Percentiles rank a stretch among this genome's conserved stretches.
phyloP scores from a whole-genome alignment of 225 moss, liverwort and hornwort genomes.

The Pseudoscleropodium purum region DNA sequence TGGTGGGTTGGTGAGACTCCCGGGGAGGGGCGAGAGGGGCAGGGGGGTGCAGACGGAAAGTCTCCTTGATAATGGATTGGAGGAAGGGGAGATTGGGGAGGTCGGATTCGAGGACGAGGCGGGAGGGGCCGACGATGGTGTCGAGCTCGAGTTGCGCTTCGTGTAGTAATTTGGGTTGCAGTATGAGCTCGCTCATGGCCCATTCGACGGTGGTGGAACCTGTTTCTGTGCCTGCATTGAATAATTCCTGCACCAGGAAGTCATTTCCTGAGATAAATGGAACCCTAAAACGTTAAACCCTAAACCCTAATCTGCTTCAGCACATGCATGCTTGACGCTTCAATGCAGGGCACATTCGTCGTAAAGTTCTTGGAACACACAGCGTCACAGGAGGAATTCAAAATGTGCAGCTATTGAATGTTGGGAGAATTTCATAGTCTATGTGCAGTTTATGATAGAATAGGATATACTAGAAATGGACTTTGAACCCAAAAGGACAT shows the following conservation, averaged over 20 bases:
- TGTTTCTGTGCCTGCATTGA: constrained; percentile 43
- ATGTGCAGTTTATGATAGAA: neutral
- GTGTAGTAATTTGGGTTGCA: constrained; percentile 3
- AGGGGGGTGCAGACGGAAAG: constrained; percentile 30
- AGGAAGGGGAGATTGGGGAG: constrained; percentile 1
- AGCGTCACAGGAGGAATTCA: neutral
- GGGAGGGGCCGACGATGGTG: neutral
- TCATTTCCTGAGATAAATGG: neutral
- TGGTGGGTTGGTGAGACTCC: constrained; percentile 5
- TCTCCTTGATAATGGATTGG: constrained; percentile 5
- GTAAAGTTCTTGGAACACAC: neutral
- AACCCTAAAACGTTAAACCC: neutral
- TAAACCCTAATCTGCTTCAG: neutral
- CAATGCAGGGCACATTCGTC: neutral
- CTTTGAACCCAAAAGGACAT: neutral
- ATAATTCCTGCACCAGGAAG: constrained; percentile 30
- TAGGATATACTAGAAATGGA: neutral
- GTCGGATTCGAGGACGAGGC: constrained; percentile 5
- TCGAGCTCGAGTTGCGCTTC: constrained; percentile 38
- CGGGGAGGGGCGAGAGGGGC: constrained; percentile 22
- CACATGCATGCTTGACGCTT: neutral
- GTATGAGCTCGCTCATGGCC: constrained; percentile 52
- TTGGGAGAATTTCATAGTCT: neutral
- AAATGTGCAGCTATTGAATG: neutral
- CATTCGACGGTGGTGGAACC: constrained; percentile 36